Evolutionary conservation across 306 rosid species (phyloP), one percentile per base, ranked within the genome.

Genomic region (Prunus fruticosa): DNA sequence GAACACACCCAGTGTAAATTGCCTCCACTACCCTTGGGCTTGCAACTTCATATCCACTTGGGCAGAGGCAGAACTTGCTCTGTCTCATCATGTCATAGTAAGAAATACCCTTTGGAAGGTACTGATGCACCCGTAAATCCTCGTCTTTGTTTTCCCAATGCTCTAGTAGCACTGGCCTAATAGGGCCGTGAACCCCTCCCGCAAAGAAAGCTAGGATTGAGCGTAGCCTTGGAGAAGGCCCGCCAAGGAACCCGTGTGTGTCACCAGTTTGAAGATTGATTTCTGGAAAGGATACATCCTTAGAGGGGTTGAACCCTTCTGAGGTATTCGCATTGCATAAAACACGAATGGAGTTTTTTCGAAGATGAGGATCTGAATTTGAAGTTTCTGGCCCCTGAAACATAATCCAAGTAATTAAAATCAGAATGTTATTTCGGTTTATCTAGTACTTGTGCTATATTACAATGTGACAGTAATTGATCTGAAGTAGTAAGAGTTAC

Each of bases 1-100:
- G 97, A 1, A 95, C 91, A 50, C 98, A 92, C 2, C 97, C 98
- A 0, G 93, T 87, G 86, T 94, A 94, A 13, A 94, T 94, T 27
- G 98, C 98, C 84, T 94, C 98, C 3, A 90, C 96, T 15, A 94
- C 78, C 61, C 96, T 89, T 0, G 98, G 96, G 45, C 97, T 95
- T 2, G 98, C 97, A 9, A 95, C 97, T 71, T 95, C 97, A 13
- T 90, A 89, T 52, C 98, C 98, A 67, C 97, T 95, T 0, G 97
- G 99, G 71, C 99, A 95, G 1, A 95, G 84, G 54, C 99, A 92
- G 60, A 71, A 95, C 83, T 75, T 95, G 79, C 97, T 95, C 72
- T 87, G 87, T 60, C 90, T 84, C 79, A 95, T 52, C 97, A 90
- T 90, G 30, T 68, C 89, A 14, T 86, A 87, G 83, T 95, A 95